Evolutionary conservation across 768 basidiomycete species (phyloP).

Genomic region (Trichaptum fuscoviolaceum): DNA sequence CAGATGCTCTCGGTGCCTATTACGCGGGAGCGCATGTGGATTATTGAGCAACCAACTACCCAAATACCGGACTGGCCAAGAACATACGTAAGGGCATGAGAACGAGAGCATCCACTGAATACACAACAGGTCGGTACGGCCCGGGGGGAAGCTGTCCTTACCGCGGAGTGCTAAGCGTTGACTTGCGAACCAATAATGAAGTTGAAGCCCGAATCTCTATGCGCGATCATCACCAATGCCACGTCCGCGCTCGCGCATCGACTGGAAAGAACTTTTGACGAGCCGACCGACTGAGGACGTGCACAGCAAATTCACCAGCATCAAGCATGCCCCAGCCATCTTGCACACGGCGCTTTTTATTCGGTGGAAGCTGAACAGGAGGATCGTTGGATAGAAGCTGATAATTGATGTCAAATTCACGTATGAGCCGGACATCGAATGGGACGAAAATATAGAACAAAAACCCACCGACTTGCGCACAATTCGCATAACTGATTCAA

Average conservation of each 20-base stretch:
- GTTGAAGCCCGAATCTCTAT: not conserved
- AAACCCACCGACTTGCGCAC: conserved; percentile 64
- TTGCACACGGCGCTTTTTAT: conserved; percentile 51
- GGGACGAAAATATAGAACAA: conserved; percentile 1
- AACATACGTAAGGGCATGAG: not conserved
- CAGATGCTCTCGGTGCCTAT: not conserved
- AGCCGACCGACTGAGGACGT: conserved; percentile 63
- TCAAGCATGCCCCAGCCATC: conserved; percentile 86
- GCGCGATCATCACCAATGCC: not conserved
- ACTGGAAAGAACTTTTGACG: conserved; percentile 58
- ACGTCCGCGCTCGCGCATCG: not conserved
- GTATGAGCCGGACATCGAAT: conserved; percentile 2
- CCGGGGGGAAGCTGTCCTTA: not conserved
- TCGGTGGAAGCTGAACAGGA: conserved; percentile 56
- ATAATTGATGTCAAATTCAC: not conserved
- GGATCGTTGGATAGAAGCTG: conserved; percentile 58
- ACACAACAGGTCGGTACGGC: not conserved
- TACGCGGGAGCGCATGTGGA: not conserved
- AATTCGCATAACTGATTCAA: conserved; percentile 66
- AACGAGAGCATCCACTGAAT: not conserved
- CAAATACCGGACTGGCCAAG: not conserved
- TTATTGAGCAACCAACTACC: not conserved
- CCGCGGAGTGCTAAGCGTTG: not conserved
- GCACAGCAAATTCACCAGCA: conserved; percentile 74
- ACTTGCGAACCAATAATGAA: not conserved